Evolutionary conservation across 495 filamentous ascomycete genomes (phyloP), one percentile per base, ranked within the genome.

Genomic region (Hyaloscypha variabilis): DNA sequence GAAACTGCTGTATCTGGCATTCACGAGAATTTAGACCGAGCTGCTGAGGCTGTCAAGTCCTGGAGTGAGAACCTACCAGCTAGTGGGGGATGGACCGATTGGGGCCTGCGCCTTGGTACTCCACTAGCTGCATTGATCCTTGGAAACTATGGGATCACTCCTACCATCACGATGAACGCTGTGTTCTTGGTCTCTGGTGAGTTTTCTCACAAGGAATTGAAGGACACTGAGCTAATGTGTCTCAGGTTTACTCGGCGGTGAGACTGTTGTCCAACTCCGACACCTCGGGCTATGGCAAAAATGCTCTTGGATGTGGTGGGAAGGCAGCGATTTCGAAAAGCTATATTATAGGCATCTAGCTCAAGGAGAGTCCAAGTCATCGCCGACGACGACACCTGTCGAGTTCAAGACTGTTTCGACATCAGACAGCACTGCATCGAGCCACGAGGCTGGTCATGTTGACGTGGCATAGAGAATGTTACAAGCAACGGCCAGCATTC

Each of bases 61-160:
- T 64, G 42, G n/a, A 49, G 39, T 29, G 55, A 52, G 19, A 58
- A 21, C 46, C 36, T 66, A 2, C 31, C 17, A 24, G 17, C 50
- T 10, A 26, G 28, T 21, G 69, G 64, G n/a, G 13, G 3, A 2
- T 8, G 64, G 24, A 26, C 29, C 2, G 61, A 69, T 24, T 69
- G 63, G 63, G 57, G 23, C 34, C 25, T 69, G 1, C 64, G 60
- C 4, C 49, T 60, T 4, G 36, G 23, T 13, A 42, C 23, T 25
- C 61, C 61, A 21, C 8, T 61, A 8, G 25, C 23, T 11, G n/a
- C 49, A 6, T 30, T 72, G 14, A 34, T 69, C 17, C 3, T 65
- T 53, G 70, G 70, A 3, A 72, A 53, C 31, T 65, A 65, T 25
- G 67, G 67, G 8, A 52, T 65, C 14, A 36, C 57, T n/a, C 70